These are phyloP conservation scores for Fusarium longipes DNA, from an alignment of 2,329 filamentous ascomycete species.

Conservation along the genomic window DNA sequence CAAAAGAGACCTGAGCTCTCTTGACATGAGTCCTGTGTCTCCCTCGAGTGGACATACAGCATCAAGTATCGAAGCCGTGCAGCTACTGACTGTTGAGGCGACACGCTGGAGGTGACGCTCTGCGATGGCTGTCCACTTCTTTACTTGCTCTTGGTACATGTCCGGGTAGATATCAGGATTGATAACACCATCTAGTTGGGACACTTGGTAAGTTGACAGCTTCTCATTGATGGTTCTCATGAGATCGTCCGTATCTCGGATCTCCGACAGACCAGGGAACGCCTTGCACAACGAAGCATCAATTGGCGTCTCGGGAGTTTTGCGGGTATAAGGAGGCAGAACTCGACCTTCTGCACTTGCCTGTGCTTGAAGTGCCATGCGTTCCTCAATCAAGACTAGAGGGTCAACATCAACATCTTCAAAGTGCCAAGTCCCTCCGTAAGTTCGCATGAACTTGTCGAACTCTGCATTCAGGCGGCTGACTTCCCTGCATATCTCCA, in stretches of 20 bases:
- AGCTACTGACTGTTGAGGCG: slow-evolving; percentile 19
- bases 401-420: slow-evolving; percentile 40
- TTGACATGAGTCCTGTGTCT: slow-evolving; percentile 27
- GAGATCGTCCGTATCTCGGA: slow-evolving; percentile 4
- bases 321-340: not conserved
- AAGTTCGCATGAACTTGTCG: slow-evolving; percentile 41
- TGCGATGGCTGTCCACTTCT: slow-evolving; percentile 48
- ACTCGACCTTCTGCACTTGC: not conserved
- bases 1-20: slow-evolving; percentile 23
- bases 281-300: not conserved
- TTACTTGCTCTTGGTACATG: slow-evolving; percentile 49
- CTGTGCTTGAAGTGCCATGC: not conserved
- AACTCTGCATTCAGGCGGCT: slow-evolving; percentile 41
- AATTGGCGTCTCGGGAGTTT: not conserved
- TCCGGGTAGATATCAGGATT: slow-evolving; percentile 49
- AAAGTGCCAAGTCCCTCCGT: slow-evolving; percentile 47
- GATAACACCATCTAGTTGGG: slow-evolving; percentile 49
- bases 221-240: slow-evolving; percentile 41
- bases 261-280: slow-evolving; percentile 9
- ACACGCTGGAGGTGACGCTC: slow-evolving; percentile 42
- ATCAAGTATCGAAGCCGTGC: slow-evolving; percentile 31
- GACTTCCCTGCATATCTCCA: slow-evolving; percentile 46
- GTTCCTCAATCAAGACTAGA: not conserved
- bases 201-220: slow-evolving; percentile 45
- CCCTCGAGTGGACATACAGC: slow-evolving; percentile 29